phyloP scores from a whole-genome alignment of 495 filamentous ascomycete species.

The Penicillium steckii region DNA sequence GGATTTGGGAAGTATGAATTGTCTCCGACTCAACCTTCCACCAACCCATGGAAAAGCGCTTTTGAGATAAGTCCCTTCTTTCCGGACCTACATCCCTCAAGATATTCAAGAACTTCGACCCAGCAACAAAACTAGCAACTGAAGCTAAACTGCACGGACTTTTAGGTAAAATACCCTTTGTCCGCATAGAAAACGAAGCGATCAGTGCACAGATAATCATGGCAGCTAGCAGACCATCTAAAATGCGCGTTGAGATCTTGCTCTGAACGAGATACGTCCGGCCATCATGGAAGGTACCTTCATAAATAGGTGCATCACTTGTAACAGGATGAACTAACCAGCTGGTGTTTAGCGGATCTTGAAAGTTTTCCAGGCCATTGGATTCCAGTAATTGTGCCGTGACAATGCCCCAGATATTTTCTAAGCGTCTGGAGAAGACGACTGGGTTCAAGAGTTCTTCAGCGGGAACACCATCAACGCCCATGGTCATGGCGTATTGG shows the following conservation, averaged over 20 bases:
- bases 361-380: background rate
- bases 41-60: too few species aligned
- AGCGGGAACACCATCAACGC: background rate
- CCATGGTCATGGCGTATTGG: background rate
- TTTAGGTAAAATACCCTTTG: constrained; percentile 26
- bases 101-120: constrained; percentile 10
- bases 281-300: background rate
- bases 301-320: constrained; percentile 1
- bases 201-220: constrained; percentile 18
- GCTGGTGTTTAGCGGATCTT: background rate
- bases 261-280: constrained; percentile 25
- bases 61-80: too few species aligned
- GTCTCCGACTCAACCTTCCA: background rate
- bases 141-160: constrained; percentile 30
- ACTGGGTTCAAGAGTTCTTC: background rate
- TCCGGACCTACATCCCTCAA: background rate
- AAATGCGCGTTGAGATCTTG: constrained; percentile 26
- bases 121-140: constrained; percentile 27
- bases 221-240: constrained; percentile 28
- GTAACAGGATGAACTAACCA: constrained; percentile 1
- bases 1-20: too few species aligned
- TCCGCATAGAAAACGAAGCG: constrained; percentile 22
- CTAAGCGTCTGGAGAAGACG: background rate
- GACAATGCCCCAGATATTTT: background rate
- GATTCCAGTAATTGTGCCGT: background rate